Evolutionary conservation across 805 yeast genomes (phyloP).

Genomic region (Saccharomycopsis lassenensis): DNA sequence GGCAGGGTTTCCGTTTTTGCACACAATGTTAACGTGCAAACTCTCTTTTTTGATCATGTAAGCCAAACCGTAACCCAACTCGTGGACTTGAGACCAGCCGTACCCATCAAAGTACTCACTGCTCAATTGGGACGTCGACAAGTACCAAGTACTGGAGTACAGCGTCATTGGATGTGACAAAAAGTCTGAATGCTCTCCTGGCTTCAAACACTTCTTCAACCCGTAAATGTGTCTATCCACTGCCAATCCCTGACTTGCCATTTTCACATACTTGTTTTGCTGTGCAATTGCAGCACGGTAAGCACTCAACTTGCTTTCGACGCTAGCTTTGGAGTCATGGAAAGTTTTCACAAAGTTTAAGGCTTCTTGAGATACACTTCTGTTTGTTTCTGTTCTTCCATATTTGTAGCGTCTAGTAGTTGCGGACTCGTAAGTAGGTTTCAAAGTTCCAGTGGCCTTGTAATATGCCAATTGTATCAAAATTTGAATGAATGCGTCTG

Average conservation of each 20-base stretch:
- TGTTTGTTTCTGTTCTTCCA: conserved; percentile 92
- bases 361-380: conserved; percentile 70
- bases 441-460: conserved; percentile 64
- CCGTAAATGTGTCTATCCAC: conserved; percentile 93
- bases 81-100: conserved; percentile 94
- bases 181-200: conserved; percentile 44
- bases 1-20: conserved; percentile 51
- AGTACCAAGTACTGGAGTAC: conserved; percentile 76
- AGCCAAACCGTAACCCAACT: conserved; percentile 88
- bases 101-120: conserved; percentile 80
- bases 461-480: conserved; percentile 82
- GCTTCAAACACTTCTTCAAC: conserved; percentile 55
- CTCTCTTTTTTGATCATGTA: conserved; percentile 83
- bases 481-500: conserved; percentile 91
- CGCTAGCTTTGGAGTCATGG: conserved; percentile 38
- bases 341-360: conserved; percentile 63
- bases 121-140: conserved; percentile 83
- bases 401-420: conserved; percentile 80
- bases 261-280: conserved; percentile 62
- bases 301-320: conserved; percentile 44
- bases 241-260: conserved; percentile 79
- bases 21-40: conserved; percentile 76
- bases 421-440: conserved; percentile 95
- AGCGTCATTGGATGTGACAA: conserved; percentile 66
- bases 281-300: conserved; percentile 63